phyloP scores from a whole-genome alignment of 345 rosid genomes.

The Gossypium anomalum region DNA sequence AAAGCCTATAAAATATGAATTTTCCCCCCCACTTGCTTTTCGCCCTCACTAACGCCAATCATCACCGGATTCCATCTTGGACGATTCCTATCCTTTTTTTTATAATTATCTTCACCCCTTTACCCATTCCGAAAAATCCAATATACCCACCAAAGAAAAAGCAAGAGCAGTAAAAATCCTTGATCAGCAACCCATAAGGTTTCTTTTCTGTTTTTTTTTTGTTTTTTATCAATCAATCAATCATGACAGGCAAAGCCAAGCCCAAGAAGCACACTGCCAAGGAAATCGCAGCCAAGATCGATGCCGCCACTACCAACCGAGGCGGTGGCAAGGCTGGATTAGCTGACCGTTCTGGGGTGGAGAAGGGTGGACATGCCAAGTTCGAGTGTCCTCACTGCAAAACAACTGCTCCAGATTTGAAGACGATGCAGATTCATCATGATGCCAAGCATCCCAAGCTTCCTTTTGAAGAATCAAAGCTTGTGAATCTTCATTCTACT shows the following conservation, averaged over 20 bases:
- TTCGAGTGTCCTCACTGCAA: conserved; percentile 93
- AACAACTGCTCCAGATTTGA: conserved; percentile 62
- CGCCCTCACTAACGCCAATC: too few species aligned
- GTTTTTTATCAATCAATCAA: conserved; percentile 1
- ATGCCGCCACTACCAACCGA: conserved; percentile 84
- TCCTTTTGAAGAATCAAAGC: conserved; percentile 60
- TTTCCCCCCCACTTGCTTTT: too few species aligned
- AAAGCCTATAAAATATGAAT: too few species aligned
- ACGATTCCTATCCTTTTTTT: too few species aligned
- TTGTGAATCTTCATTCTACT: conserved; percentile 56
- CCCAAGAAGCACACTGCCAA: conserved; percentile 99
- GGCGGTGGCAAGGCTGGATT: conserved; percentile 93
- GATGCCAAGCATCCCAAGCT: conserved; percentile 84
- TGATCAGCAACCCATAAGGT: conserved; percentile 3
- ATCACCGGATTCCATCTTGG: too few species aligned
- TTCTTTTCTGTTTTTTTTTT: not conserved
- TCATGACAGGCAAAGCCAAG: conserved; percentile 92
- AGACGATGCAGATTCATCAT: conserved; percentile 92
- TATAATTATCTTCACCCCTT: not conserved
- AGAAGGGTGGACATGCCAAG: conserved; percentile 92
- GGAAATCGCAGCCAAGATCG: conserved; percentile 71
- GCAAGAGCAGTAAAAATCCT: not conserved
- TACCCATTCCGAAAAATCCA: not conserved
- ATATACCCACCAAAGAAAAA: not conserved
- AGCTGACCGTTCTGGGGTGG: conserved; percentile 57